Conservation (phyloP, 495 filamentous ascomycete species). For the Penicillium atrosanguineum region DNA sequence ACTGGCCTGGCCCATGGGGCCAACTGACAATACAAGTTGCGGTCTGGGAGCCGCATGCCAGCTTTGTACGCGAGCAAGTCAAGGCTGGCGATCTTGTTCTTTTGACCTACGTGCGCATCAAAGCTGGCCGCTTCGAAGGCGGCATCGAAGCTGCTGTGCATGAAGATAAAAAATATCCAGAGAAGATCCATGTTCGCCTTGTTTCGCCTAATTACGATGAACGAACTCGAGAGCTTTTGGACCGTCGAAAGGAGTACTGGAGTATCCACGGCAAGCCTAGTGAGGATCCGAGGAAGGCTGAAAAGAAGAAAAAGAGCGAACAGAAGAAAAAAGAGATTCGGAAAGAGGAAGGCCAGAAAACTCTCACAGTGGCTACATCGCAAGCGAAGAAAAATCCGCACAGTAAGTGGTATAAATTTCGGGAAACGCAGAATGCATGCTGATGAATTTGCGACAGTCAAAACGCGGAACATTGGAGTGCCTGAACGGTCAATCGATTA, state of each 20-base stretch:
- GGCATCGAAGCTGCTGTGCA: conserved; percentile 73
- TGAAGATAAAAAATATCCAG: conserved; percentile 52
- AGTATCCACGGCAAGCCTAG: conserved; percentile 37
- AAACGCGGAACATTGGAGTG: conserved; percentile 26
- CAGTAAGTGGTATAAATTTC: conserved; percentile 25
- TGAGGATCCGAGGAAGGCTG: conserved; percentile 32
- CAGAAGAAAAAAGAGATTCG: conserved; percentile 32
- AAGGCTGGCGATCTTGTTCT: conserved; percentile 57
- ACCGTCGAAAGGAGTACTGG: conserved; percentile 61
- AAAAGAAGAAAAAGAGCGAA: conserved; percentile 30
- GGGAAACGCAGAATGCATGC: neutral
- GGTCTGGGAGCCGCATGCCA: conserved; percentile 67
- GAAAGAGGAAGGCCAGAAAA: conserved; percentile 35
- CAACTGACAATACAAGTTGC: conserved; percentile 70
- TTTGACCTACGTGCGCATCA: conserved; percentile 73
- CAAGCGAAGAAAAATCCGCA: conserved; percentile 40
- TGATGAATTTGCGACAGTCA: conserved; percentile 27
- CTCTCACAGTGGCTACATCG: conserved; percentile 15
- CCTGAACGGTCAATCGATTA: conserved; percentile 34
- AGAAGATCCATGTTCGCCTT: conserved; percentile 52
- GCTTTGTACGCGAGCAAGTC: conserved; percentile 53
- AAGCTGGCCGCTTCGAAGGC: conserved; percentile 36
- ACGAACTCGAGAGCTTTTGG: conserved; percentile 58
- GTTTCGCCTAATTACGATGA: conserved; percentile 43
- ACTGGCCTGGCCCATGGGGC: conserved; percentile 81